Evolutionary conservation across 202 grass and related monocot genomes (phyloP).

Genomic region (Panicum hallii): DNA sequence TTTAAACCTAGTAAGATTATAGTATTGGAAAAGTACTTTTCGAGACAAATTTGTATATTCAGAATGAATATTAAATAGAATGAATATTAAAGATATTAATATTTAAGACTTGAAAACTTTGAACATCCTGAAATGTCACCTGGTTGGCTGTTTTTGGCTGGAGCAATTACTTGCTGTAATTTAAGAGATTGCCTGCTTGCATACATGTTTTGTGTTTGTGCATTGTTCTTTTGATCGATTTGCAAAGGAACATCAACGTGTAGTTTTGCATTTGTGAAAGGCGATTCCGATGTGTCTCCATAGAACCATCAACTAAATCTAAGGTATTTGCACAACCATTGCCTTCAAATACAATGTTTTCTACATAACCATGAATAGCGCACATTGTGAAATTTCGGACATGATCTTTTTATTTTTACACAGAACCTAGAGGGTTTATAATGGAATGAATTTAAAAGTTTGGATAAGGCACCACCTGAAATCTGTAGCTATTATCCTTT

Average conservation of each 20-base stretch:
- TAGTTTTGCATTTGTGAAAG: constrained; percentile 23
- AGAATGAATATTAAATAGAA: background rate
- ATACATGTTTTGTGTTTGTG: background rate
- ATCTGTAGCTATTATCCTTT: background rate
- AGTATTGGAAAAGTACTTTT: background rate
- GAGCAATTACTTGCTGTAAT: constrained; percentile 22
- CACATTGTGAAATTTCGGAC: background rate
- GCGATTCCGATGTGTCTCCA: constrained; percentile 1
- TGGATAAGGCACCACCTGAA: background rate
- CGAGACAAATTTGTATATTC: background rate
- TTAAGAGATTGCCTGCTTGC: constrained; percentile 9
- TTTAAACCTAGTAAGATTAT: background rate
- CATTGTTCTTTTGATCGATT: background rate
- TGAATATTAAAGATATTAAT: background rate
- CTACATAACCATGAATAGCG: background rate
- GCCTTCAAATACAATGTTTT: background rate
- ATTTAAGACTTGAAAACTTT: background rate
- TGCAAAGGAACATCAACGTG: constrained; percentile 2
- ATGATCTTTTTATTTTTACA: background rate
- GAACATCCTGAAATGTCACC: constrained; percentile 9
- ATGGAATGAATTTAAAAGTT: background rate
- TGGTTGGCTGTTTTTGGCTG: background rate
- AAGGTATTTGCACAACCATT: background rate
- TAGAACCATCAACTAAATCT: background rate
- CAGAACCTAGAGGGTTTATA: background rate